Evolutionary conservation across 140 eudicot genomes (phyloP).

Genomic region (Ambrosia hybrid): DNA sequence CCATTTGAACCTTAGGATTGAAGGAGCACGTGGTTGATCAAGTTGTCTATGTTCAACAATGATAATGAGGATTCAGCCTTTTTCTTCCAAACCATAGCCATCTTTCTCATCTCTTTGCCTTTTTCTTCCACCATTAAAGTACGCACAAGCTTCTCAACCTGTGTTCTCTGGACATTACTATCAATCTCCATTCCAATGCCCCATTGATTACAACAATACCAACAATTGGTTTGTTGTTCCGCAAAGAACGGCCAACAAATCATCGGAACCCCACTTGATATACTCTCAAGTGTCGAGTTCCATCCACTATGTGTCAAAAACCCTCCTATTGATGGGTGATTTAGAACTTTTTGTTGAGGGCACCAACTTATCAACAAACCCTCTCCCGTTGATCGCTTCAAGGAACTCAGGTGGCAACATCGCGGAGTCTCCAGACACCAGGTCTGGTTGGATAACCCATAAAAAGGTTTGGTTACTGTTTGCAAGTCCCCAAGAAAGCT

Average conservation of each 20-base stretch:
- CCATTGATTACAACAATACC: constrained; percentile 33
- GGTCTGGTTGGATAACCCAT: background rate
- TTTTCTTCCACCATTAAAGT: constrained; percentile 36
- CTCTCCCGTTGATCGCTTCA: constrained; percentile 13
- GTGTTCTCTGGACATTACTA: constrained; percentile 21
- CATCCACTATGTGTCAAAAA: too few species aligned
- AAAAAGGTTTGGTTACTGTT: too few species aligned
- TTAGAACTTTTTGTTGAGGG: too few species aligned
- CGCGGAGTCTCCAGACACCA: constrained; percentile 21
- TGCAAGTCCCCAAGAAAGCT: too few species aligned
- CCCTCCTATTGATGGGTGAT: too few species aligned
- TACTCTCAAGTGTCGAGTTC: constrained; percentile 23
- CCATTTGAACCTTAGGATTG: too few species aligned
- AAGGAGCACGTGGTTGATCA: background rate
- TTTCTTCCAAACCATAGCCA: too few species aligned
- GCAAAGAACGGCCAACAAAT: constrained; percentile 50
- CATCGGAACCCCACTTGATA: constrained; percentile 36
- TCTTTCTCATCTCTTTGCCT: constrained; percentile 7
- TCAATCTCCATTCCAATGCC: background rate
- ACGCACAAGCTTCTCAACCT: constrained; percentile 36
- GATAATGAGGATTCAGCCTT: too few species aligned
- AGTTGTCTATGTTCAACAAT: too few species aligned
- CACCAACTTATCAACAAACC: background rate
- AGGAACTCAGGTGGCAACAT: constrained; percentile 19
- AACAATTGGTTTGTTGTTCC: constrained; percentile 41